phyloP scores from a whole-genome alignment of 495 filamentous ascomycete genomes.

The Xanthoparmelia taractica region DNA sequence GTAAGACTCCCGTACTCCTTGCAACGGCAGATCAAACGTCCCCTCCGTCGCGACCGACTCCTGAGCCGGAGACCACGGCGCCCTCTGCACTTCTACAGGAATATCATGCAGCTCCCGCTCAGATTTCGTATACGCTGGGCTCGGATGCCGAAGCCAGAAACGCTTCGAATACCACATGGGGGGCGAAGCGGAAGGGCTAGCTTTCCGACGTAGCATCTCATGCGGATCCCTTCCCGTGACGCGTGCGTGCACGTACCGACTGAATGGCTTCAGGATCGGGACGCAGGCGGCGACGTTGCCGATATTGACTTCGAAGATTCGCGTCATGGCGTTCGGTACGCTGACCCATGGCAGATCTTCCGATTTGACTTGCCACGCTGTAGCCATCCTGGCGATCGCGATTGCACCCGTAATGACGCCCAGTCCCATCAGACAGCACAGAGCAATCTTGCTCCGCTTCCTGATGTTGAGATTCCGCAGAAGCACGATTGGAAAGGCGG shows the following conservation, averaged over 20 bases:
- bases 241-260: constrained; percentile 10
- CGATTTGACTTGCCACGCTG: constrained; percentile 12
- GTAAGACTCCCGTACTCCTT: background rate
- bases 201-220: constrained; percentile 8
- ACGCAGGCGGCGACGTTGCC: constrained; percentile 20
- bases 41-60: background rate
- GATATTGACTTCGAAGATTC: constrained; percentile 21
- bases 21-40: background rate
- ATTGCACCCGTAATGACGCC: constrained; percentile 34
- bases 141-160: background rate
- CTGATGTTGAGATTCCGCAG: constrained; percentile 44
- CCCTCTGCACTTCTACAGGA: background rate
- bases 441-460: constrained; percentile 38
- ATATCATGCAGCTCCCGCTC: background rate
- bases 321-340: constrained; percentile 13
- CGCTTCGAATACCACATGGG: background rate
- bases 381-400: constrained; percentile 15
- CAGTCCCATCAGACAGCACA: constrained; percentile 42
- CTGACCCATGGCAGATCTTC: constrained; percentile 18
- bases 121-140: background rate
- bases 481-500: constrained; percentile 40
- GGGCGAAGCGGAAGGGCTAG: background rate
- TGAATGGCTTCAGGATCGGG: constrained; percentile 19
- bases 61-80: background rate
- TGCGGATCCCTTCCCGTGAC: constrained; percentile 11